A percentile compares a stretch with the other conserved stretches of the same genome.
These are phyloP conservation scores for Cryptococcus neoformans DNA, from an alignment of 1,284 basidiomycete species.

Conservation along the genomic window DNA sequence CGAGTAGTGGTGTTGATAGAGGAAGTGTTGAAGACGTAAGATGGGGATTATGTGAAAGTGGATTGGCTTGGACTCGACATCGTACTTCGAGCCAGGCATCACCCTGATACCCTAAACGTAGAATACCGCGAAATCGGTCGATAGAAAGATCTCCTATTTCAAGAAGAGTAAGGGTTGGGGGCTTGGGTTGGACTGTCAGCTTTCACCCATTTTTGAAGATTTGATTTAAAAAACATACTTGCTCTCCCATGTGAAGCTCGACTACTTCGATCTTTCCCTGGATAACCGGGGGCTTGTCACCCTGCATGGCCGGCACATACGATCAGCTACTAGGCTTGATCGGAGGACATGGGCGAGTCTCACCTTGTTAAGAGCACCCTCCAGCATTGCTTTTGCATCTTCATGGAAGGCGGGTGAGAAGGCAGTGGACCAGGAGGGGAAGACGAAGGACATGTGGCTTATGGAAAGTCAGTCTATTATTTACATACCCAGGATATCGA, in stretches of 20 bases:
- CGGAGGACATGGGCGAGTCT: conserved; percentile 1
- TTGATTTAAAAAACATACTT: conserved; percentile 58
- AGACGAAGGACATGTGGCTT: conserved; percentile 83
- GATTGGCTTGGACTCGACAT: conserved; percentile 80
- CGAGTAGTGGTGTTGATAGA: conserved; percentile 76
- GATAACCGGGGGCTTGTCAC: conserved; percentile 95
- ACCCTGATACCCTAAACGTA: conserved; percentile 90
- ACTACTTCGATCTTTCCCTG: conserved; percentile 97
- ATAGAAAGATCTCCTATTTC: conserved; percentile 96
- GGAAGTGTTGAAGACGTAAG: conserved; percentile 70
- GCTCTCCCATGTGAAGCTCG: conserved; percentile 96
- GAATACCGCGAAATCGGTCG: conserved; percentile 96
- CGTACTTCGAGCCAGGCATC: conserved; percentile 95
- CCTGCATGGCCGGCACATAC: conserved; percentile 41
- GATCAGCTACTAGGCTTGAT: neutral
- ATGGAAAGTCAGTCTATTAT: neutral
- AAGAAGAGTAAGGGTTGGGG: conserved; percentile 94
- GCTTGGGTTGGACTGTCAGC: conserved; percentile 53
- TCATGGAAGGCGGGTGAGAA: conserved; percentile 95
- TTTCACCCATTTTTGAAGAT: neutral
- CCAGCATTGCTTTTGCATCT: conserved; percentile 90
- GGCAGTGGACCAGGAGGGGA: conserved; percentile 80
- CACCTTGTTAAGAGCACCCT: conserved; percentile 86
- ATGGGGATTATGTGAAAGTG: conserved; percentile 67
- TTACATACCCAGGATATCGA: too few relatives aligned